Conservation (phyloP, 1,284 basidiomycete genomes). For the Malassezia yamatoensis region DNA sequence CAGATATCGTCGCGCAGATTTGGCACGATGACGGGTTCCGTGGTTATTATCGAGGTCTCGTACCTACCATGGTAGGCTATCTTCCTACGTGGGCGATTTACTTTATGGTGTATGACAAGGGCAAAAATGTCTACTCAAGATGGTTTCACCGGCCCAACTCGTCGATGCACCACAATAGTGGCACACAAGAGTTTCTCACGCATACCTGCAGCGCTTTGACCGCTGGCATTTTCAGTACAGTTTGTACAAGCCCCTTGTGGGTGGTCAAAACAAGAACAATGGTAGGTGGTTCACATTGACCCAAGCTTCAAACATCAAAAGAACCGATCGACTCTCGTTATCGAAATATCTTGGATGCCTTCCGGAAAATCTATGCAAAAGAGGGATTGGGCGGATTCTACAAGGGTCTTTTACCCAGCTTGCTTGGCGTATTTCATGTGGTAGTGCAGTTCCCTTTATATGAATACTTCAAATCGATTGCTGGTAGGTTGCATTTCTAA, state of each 20-base stretch:
- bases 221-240: constrained; percentile 37
- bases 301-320: constrained; percentile 26
- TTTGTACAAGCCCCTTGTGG: constrained; percentile 44
- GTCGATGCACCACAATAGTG: background rate
- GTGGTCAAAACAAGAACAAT: constrained; percentile 46
- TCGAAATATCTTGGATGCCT: constrained; percentile 40
- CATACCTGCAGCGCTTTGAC: constrained; percentile 44
- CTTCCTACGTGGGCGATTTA: constrained; percentile 47
- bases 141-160: background rate
- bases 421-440: constrained; percentile 43
- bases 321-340: constrained; percentile 22
- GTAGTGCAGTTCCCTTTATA: constrained; percentile 47
- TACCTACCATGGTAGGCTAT: constrained; percentile 45
- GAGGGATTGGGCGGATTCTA: constrained; percentile 44
- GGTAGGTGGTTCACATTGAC: constrained; percentile 18
- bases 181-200: constrained; percentile 28
- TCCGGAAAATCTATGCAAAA: constrained; percentile 30
- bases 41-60: constrained; percentile 44
- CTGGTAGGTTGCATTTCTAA: background rate
- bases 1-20: constrained; percentile 20
- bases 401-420: constrained; percentile 34
- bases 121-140: constrained; percentile 21
- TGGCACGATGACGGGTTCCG: constrained; percentile 37
- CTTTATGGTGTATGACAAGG: constrained; percentile 42
- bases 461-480: constrained; percentile 35